Evolutionary conservation across 805 yeast genomes (phyloP).

Genomic region (Nakazawaea molendinolei): DNA sequence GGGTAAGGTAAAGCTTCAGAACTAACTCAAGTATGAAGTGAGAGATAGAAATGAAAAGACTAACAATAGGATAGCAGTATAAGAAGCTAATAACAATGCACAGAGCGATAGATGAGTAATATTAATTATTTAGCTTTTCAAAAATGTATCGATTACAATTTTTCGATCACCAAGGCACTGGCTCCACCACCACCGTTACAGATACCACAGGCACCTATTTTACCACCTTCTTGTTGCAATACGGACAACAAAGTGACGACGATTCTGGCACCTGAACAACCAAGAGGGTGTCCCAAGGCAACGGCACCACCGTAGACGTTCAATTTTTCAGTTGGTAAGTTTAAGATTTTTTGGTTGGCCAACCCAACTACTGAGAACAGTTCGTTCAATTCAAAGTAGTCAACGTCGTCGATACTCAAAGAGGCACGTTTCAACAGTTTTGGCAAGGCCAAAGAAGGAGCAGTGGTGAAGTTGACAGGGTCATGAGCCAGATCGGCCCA

Average conservation of each 20-base stretch:
- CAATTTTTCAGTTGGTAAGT: conserved; percentile 58
- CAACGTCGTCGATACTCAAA: conserved; percentile 58
- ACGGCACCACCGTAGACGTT: conserved; percentile 96
- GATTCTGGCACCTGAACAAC: conserved; percentile 94
- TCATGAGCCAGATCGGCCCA: conserved; percentile 99
- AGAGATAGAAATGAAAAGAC: too few species aligned
- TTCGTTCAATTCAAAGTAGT: conserved; percentile 93
- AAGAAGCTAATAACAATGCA: background rate
- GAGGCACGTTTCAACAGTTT: conserved; percentile 90
- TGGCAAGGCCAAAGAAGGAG: conserved; percentile 93
- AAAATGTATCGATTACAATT: conserved; percentile 13
- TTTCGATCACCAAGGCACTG: conserved; percentile 83
- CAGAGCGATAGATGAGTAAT: background rate
- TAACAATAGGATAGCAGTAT: too few species aligned
- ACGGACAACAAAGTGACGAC: conserved; percentile 81
- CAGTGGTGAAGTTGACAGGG: conserved; percentile 93
- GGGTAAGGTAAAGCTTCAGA: too few species aligned
- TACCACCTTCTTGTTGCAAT: conserved; percentile 77
- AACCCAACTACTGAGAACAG: conserved; percentile 96
- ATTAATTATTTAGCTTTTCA: background rate
- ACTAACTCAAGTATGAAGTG: too few species aligned
- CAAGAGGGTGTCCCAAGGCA: conserved; percentile 92
- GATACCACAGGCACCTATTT: conserved; percentile 89
- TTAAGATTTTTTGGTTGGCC: conserved; percentile 73
- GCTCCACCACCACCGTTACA: conserved; percentile 99